Conservation (phyloP, 73 alveolate species). For the Paramecium primaurelia region DNA sequence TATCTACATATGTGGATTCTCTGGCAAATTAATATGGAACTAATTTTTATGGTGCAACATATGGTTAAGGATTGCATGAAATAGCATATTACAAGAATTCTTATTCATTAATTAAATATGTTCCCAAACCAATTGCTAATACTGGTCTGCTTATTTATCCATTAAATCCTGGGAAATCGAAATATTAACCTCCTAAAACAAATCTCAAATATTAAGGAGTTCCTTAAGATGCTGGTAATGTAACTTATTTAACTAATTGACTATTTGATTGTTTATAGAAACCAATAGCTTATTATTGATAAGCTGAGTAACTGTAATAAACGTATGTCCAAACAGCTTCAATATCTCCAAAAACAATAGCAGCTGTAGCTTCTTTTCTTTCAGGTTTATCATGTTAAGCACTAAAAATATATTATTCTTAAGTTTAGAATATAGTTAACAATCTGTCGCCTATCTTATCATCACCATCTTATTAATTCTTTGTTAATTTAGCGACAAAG, state of each 20-base stretch:
- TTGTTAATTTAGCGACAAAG: slow-evolving; percentile 31
- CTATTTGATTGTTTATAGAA: slow-evolving; percentile 18
- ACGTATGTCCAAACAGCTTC: slow-evolving; percentile 50
- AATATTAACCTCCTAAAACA: neutral
- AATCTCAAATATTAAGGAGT: slow-evolving; percentile 5
- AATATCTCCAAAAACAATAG: slow-evolving; percentile 39
- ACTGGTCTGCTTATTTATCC: slow-evolving; percentile 43
- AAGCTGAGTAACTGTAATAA: slow-evolving; percentile 33
- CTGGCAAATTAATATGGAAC: neutral
- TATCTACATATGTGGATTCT: neutral
- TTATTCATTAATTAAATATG: neutral
- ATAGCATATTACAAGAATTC: slow-evolving; percentile 4
- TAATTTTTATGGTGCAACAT: neutral
- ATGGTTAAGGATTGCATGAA: slow-evolving; percentile 28
- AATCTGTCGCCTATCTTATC: neutral
- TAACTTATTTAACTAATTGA: neutral
- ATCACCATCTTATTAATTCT: slow-evolving; percentile 5
- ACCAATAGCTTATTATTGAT: neutral
- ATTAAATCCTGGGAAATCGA: slow-evolving; percentile 8
- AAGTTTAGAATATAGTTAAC: neutral
- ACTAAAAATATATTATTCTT: slow-evolving; percentile 2
- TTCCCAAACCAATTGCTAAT: slow-evolving; percentile 19
- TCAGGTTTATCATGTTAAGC: slow-evolving; percentile 34
- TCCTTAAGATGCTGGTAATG: neutral
- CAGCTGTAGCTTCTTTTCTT: slow-evolving; percentile 26